Evolutionary conservation across 768 basidiomycete species (phyloP), one percentile per base, ranked within the genome.

Genomic region (Tulasnella sp.): DNA sequence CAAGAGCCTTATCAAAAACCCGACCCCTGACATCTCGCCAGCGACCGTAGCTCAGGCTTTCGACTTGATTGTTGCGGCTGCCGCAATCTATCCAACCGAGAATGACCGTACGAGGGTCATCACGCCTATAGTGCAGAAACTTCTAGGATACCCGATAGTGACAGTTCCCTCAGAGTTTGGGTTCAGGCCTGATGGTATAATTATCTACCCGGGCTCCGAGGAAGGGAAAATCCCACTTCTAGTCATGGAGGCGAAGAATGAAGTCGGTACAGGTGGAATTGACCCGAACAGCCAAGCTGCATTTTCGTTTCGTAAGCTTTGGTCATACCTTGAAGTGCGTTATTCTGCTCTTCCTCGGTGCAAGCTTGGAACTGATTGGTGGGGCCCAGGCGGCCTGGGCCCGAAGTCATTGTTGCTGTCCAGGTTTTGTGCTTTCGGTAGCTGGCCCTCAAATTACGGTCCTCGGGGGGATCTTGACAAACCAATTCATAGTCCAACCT

Each of bases 391-490:
- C 6, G 1, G 2, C 40, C 69, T 37, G 37, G 37, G 37, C 85
- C 41, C 46, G 44, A 54, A 50, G 81, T 14, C 80, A 6, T 48
- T 85, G 80, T 75, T 85, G 83, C 77, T 86, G 84, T 64, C 87
- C 87, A 1, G 42, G 83, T 14, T 87, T 87, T 76, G 24, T 87
- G 37, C 44, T 87, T 60, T 84, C 83, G 40, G 80, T 81, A 14
- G 85, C 80, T 16, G 85, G 86, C 3, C 83, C 86, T 24, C 86
- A 84, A 84, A 64, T 88, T 16, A 42, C 78, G 24, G 81, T 88
- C 64, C 81, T 85, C 77, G 86, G 87, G n/a, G 85, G 81, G 31
- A 81, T 87, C 7, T 44, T 85, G 18, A 85, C 85, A 0, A 64
- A 81, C 44, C 77, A 78, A 1, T 83, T 83, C 64, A 81, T 88